Base-by-base conservation (phyloP, 129 eudicot species). In the Silybum marianum region DNA sequence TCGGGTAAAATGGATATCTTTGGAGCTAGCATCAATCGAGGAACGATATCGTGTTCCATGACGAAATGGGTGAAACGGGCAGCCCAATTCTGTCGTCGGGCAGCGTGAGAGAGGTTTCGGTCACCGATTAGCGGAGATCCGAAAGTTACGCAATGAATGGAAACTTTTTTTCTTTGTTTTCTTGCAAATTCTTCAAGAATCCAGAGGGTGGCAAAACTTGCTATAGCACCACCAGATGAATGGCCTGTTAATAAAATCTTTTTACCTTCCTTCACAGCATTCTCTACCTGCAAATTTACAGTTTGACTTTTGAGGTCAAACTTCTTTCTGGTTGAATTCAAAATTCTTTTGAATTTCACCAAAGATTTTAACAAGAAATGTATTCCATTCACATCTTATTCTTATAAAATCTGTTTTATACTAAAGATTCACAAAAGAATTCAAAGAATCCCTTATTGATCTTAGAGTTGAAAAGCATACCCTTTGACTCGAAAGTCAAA, bases 121-220 rank as follows among this genome's bases (percentile, higher is more conserved):
- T 89, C 88, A 36, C 96, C 96, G 0, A 86, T 67, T 0, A 95
- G 90, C 9, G 97, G 97, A 11, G 96, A 95, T 66, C 98, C 98
- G 30, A 85, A 85, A 14, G 88, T 85, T n/a, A 85, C 62, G 4
- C 88, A 85, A 32, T 14, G 69, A 3, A 69, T 76, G 10, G 85
- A 65, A 36, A n/a, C 1, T 18, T 16, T 62, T 25, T 40, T 51
- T 3, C 40, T 28, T 11, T 19, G 36, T 79, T 65, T 79, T 80
- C 87, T 85, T 12, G 51, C 82, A 87, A 77, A 83, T 72, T 76
- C 78, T 54, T 94, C 97, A 38, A 95, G 82, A 80, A 86, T 86
- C 94, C 96, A 92, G 23, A 95, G 87, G 62, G 98, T 82, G 76
- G 91, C 86, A 77, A 92, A 82, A 72, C 88, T 90, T 82, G 98